Percentiles rank a stretch among this genome's conserved stretches.
These are phyloP conservation scores for Candida pseudocylindracea DNA, from an alignment of 1,139 yeast genomes.

Conservation along the genomic window DNA sequence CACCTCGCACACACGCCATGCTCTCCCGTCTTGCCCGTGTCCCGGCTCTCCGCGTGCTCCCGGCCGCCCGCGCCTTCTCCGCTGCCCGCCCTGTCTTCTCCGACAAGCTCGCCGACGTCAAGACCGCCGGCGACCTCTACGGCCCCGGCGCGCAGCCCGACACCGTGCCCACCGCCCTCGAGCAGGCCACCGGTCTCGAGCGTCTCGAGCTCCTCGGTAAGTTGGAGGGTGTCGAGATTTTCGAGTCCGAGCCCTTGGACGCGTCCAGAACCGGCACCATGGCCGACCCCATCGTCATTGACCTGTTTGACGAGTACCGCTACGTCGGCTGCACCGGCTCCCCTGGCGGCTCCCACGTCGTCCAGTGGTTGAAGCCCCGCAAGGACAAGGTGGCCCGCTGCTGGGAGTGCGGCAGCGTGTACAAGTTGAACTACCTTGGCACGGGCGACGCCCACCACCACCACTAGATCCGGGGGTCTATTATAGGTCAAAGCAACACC, in stretches of 20 bases:
- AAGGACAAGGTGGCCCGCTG: slow-evolving; percentile 76
- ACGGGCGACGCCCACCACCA: slow-evolving; percentile 45
- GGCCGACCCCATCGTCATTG: slow-evolving; percentile 67
- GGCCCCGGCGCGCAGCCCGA: slow-evolving; percentile 81
- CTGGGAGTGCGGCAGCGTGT: slow-evolving; percentile 98
- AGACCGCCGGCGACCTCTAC: slow-evolving; percentile 51
- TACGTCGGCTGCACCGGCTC: slow-evolving; percentile 96
- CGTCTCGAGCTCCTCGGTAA: slow-evolving; percentile 91
- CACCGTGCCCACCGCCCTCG: slow-evolving; percentile 77
- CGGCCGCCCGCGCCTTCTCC: too few species aligned
- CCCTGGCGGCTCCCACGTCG: slow-evolving; percentile 54
- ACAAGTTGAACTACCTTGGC: slow-evolving; percentile 76
- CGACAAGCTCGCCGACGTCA: slow-evolving; percentile 4
- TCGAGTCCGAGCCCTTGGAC: slow-evolving; percentile 79
- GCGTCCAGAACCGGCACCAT: slow-evolving; percentile 79
- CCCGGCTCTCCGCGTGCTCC: too few species aligned
- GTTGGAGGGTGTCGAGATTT: slow-evolving; percentile 87
- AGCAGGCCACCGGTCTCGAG: slow-evolving; percentile 96
- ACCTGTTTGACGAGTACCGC: slow-evolving; percentile 83
- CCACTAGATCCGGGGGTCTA: slow-evolving; percentile 4
- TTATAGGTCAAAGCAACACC: neutral
- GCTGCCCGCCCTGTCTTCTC: too few species aligned
- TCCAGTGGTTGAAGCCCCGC: slow-evolving; percentile 88
- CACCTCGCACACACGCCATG: too few species aligned
- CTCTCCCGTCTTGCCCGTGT: too few species aligned